phyloP scores from a whole-genome alignment of 2,329 filamentous ascomycete species.

The Aureobasidium uvarum region DNA sequence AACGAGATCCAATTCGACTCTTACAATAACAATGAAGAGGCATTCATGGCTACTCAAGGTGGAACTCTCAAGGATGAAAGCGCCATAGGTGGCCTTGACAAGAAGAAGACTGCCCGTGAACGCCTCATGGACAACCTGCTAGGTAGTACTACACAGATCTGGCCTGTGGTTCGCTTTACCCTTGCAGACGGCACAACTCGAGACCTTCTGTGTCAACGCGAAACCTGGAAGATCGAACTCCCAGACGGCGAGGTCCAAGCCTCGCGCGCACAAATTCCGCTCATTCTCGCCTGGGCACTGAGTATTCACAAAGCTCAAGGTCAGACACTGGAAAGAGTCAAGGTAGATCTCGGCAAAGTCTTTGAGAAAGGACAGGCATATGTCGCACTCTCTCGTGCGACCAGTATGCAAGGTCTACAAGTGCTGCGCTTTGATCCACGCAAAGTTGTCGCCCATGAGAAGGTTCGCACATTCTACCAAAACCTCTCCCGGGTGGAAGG shows the following conservation, averaged over 20 bases:
- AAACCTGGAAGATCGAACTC: slow-evolving; percentile 96
- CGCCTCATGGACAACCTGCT: slow-evolving; percentile 56
- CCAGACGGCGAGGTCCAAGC: slow-evolving; percentile 93
- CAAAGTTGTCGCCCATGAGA: slow-evolving; percentile 92
- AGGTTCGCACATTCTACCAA: slow-evolving; percentile 80
- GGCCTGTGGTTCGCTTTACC: slow-evolving; percentile 80
- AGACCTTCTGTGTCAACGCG: slow-evolving; percentile 76
- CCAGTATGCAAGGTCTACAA: slow-evolving; percentile 79
- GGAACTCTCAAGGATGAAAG: slow-evolving; percentile 48
- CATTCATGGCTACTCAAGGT: slow-evolving; percentile 49
- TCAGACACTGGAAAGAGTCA: slow-evolving; percentile 88
- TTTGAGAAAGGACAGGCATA: slow-evolving; percentile 99
- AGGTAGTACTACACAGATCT: slow-evolving; percentile 57
- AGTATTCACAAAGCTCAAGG: slow-evolving; percentile 98
- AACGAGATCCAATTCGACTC: slow-evolving; percentile 60
- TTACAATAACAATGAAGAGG: slow-evolving; percentile 58
- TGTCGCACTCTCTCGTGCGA: slow-evolving; percentile 90
- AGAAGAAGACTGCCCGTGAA: slow-evolving; percentile 34
- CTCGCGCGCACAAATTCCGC: slow-evolving; percentile 68
- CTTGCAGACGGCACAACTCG: slow-evolving; percentile 73
- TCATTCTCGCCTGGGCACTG: slow-evolving; percentile 94
- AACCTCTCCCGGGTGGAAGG: slow-evolving; percentile 71
- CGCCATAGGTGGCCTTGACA: slow-evolving; percentile 35
- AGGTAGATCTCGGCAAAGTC: slow-evolving; percentile 85
- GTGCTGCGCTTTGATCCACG: slow-evolving; percentile 82